A percentile compares a stretch with the other conserved stretches of the same genome.
These are phyloP conservation scores for Xylaria grammica DNA, from an alignment of 495 filamentous ascomycete genomes.

Conservation along the genomic window DNA sequence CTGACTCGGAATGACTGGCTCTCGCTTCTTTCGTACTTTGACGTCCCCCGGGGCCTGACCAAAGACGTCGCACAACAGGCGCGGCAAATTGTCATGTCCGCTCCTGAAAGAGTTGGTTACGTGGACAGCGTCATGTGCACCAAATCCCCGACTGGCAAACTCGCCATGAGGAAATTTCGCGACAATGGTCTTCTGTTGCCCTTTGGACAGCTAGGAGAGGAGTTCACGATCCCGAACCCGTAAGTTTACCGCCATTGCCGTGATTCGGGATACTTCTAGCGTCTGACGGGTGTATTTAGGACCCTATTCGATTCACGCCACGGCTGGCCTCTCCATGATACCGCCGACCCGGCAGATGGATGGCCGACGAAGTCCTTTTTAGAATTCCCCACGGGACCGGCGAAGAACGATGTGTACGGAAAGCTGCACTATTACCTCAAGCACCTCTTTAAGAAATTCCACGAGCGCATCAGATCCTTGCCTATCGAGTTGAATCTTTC, in stretches of 20 bases:
- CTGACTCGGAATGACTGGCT: constrained; percentile 28
- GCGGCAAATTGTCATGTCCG: constrained; percentile 25
- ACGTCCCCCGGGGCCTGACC: constrained; percentile 21
- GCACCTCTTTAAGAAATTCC: not conserved
- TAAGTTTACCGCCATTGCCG: constrained; percentile 18
- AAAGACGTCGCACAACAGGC: constrained; percentile 18
- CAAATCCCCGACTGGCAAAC: constrained; percentile 13
- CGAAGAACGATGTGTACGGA: constrained; percentile 5
- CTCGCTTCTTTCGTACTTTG: constrained; percentile 24
- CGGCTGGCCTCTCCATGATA: not conserved
- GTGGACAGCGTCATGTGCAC: constrained; percentile 16
- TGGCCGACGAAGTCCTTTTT: not conserved
- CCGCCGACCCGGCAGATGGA: not conserved
- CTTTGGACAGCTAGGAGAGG: constrained; percentile 33
- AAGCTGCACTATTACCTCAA: constrained; percentile 3
- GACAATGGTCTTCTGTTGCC: constrained; percentile 41
- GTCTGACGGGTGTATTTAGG: not conserved
- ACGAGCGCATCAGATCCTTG: not conserved
- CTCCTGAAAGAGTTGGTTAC: constrained; percentile 27
- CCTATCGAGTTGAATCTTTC: not conserved
- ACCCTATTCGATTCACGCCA: not conserved
- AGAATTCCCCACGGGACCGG: not conserved
- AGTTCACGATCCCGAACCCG: constrained; percentile 41
- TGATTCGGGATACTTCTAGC: not conserved
- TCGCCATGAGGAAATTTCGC: constrained; percentile 31